Conservation (phyloP, 2,329 filamentous ascomycete genomes). For the Didymella exigua region DNA sequence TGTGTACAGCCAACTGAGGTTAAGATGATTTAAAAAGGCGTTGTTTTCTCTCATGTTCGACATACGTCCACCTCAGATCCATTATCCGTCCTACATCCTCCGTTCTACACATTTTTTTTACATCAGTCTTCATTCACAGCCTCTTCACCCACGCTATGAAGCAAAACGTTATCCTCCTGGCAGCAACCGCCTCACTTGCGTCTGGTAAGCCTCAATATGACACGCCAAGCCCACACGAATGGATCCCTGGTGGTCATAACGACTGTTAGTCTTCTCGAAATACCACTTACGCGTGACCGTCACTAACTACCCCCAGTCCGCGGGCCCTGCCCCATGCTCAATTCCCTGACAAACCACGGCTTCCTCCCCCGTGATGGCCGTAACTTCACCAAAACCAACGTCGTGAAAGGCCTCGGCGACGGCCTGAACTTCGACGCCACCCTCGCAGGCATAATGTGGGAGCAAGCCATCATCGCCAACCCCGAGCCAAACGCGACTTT, state of each 20-base stretch:
- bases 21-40: background rate
- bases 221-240: slow-evolving; percentile 20
- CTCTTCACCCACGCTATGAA: background rate
- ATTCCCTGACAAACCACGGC: slow-evolving; percentile 45
- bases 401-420: slow-evolving; percentile 47
- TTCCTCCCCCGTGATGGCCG: slow-evolving; percentile 43
- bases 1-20: background rate
- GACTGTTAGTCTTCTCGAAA: slow-evolving; percentile 17
- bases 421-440: slow-evolving; percentile 54
- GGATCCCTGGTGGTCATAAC: slow-evolving; percentile 22
- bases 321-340: slow-evolving; percentile 43
- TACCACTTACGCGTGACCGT: too few species aligned
- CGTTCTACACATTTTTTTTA: background rate
- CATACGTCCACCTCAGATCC: background rate
- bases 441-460: slow-evolving; percentile 52
- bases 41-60: background rate
- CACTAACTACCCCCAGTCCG: slow-evolving; percentile 20
- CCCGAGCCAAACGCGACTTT: slow-evolving; percentile 37
- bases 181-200: slow-evolving; percentile 10
- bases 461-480: slow-evolving; percentile 48
- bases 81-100: background rate
- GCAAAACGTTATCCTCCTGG: slow-evolving; percentile 10
- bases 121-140: background rate
- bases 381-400: slow-evolving; percentile 43
- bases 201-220: slow-evolving; percentile 15